Percentiles rank a stretch among this genome's conserved stretches.
phyloP scores from a whole-genome alignment of 148 eudicot species.

The Persicaria tinctoria region DNA sequence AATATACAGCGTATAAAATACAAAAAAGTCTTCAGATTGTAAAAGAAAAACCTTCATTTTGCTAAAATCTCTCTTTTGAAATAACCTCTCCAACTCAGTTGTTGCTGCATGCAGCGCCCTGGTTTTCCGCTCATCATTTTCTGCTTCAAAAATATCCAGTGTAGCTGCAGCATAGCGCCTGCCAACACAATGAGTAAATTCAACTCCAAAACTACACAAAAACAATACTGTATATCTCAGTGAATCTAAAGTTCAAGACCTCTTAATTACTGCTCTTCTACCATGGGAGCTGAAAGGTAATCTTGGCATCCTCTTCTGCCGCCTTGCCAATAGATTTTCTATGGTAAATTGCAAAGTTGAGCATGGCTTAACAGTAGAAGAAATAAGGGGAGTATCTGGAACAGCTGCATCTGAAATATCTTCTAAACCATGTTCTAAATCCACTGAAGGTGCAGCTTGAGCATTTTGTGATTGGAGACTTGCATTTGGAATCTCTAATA shows the following conservation, averaged over 20 bases:
- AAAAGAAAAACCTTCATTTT: conserved; percentile 62
- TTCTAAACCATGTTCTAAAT: conserved; percentile 20
- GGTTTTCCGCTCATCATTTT: conserved; percentile 59
- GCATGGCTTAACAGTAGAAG: conserved; percentile 34
- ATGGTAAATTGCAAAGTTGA: conserved; percentile 64
- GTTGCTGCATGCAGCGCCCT: conserved; percentile 86
- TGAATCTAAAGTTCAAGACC: conserved; percentile 27
- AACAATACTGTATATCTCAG: background rate
- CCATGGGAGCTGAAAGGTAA: conserved; percentile 26
- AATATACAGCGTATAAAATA: background rate
- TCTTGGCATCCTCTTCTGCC: conserved; percentile 42
- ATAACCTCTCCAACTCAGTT: conserved; percentile 79
- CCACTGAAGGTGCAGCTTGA: conserved; percentile 22
- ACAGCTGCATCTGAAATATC: conserved; percentile 27
- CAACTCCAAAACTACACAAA: background rate
- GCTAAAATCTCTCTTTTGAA: conserved; percentile 75
- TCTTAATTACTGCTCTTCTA: conserved; percentile 25
- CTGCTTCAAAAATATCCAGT: conserved; percentile 55
- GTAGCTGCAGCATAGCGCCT: conserved; percentile 83
- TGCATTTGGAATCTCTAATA: background rate
- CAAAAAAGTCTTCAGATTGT: background rate
- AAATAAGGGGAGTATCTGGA: conserved; percentile 26
- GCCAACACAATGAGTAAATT: conserved; percentile 6
- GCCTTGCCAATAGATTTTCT: conserved; percentile 52
- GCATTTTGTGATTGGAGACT: background rate